A percentile compares a stretch with the other conserved stretches of the same genome.
Evolutionary conservation across 805 yeast species (phyloP).

Genomic region (Starmerella geochares): DNA sequence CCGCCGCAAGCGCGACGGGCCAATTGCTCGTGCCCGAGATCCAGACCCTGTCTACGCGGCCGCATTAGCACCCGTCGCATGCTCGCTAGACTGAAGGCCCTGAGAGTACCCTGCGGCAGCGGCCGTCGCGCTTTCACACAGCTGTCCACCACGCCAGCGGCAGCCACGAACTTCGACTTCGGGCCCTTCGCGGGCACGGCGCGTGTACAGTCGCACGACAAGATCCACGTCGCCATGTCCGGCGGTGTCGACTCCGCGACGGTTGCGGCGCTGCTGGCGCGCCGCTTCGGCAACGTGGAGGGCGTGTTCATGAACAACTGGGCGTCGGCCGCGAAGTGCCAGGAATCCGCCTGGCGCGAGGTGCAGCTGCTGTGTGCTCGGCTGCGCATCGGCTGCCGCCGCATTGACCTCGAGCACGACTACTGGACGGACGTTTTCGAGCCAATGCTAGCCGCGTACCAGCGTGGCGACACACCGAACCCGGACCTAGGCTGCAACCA

Average conservation of each 20-base stretch:
- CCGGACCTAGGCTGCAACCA: conserved; percentile 88
- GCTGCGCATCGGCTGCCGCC: conserved; percentile 55
- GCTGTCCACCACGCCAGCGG: background rate
- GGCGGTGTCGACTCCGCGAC: conserved; percentile 95
- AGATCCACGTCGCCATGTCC: conserved; percentile 79
- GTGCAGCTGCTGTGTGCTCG: conserved; percentile 56
- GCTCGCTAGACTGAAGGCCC: too few relatives aligned
- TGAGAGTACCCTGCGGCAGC: too few relatives aligned
- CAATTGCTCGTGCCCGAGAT: too few relatives aligned
- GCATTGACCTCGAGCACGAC: conserved; percentile 78
- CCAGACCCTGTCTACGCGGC: too few relatives aligned
- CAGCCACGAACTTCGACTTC: background rate
- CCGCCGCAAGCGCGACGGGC: too few relatives aligned
- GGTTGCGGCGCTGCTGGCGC: conserved; percentile 56
- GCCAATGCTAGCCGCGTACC: conserved; percentile 75
- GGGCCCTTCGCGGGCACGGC: conserved; percentile 13
- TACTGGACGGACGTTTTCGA: conserved; percentile 88
- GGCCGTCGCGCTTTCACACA: background rate
- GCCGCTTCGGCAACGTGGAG: conserved; percentile 43
- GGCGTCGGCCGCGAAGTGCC: conserved; percentile 51
- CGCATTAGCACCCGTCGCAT: too few relatives aligned
- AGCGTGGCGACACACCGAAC: conserved; percentile 74
- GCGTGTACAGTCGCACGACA: conserved; percentile 36
- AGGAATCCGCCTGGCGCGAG: conserved; percentile 82
- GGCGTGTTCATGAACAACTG: conserved; percentile 95